These are phyloP conservation scores for Suillus luteus DNA, from an alignment of 768 basidiomycete species.

Conservation along the genomic window DNA sequence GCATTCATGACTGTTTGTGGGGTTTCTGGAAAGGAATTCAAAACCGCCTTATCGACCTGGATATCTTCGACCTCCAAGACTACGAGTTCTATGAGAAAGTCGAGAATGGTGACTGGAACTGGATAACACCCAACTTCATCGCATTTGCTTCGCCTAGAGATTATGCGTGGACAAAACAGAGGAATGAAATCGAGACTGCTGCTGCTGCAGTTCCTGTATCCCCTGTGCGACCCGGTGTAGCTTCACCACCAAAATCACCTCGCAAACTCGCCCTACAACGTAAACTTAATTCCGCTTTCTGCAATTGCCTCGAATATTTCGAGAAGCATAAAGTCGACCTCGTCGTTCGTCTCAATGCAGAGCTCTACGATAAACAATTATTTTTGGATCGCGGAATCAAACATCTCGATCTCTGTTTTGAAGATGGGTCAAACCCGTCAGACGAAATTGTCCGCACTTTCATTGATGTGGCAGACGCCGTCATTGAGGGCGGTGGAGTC, in stretches of 20 bases:
- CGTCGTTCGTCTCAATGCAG: slow-evolving; percentile 92
- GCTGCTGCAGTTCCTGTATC: slow-evolving; percentile 23
- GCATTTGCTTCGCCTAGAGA: slow-evolving; percentile 94
- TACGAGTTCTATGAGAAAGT: slow-evolving; percentile 96
- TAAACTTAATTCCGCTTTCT: slow-evolving; percentile 77
- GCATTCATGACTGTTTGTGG: slow-evolving; percentile 90
- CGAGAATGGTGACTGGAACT: slow-evolving; percentile 95
- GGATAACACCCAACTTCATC: slow-evolving; percentile 89
- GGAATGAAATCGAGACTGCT: slow-evolving; percentile 61
- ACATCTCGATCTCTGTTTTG: slow-evolving; percentile 93
- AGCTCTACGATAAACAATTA: slow-evolving; percentile 80
- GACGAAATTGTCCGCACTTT: slow-evolving; percentile 94
- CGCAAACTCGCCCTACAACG: slow-evolving; percentile 67
- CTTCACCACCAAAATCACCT: slow-evolving; percentile 17
- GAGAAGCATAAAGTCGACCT: slow-evolving; percentile 84
- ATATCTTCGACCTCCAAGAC: slow-evolving; percentile 89
- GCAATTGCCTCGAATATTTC: slow-evolving; percentile 93
- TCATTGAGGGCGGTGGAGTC: slow-evolving; percentile 76
- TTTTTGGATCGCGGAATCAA: slow-evolving; percentile 86
- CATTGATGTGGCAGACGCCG: slow-evolving; percentile 79
- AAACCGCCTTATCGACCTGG: slow-evolving; percentile 90
- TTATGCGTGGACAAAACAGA: slow-evolving; percentile 72
- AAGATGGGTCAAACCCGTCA: slow-evolving; percentile 97
- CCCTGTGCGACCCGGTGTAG: slow-evolving; percentile 31
- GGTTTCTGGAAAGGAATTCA: slow-evolving; percentile 89